These are phyloP conservation scores for Ustilago hordei DNA, from an alignment of 1,284 basidiomycete species.

Conservation along the genomic window DNA sequence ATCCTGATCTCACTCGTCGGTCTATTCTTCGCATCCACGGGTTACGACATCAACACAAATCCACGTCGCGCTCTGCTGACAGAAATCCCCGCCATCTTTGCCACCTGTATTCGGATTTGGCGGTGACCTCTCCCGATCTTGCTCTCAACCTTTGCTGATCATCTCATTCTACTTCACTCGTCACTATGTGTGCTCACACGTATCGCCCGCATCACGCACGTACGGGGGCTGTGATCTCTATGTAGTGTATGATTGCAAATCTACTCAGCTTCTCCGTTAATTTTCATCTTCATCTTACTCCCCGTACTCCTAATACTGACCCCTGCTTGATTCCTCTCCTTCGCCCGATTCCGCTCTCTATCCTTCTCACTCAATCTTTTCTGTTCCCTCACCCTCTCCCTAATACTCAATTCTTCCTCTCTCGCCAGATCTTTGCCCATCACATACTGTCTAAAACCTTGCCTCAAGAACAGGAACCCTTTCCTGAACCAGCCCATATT, in stretches of 20 bases:
- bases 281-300: slow-evolving; percentile 28
- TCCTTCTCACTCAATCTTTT: slow-evolving; percentile 27
- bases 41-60: slow-evolving; percentile 59
- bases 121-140: slow-evolving; percentile 16
- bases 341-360: slow-evolving; percentile 22
- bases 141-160: not conserved
- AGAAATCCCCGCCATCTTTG: not conserved
- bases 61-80: slow-evolving; percentile 13
- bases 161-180: not conserved
- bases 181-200: not conserved
- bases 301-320: slow-evolving; percentile 32
- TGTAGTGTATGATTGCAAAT: not conserved
- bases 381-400: slow-evolving; percentile 22
- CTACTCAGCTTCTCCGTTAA: not conserved
- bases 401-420: slow-evolving; percentile 26
- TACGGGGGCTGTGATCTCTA: not conserved
- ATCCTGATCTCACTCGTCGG: slow-evolving; percentile 87
- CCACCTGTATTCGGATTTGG: slow-evolving; percentile 23
- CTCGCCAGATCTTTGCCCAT: slow-evolving; percentile 32
- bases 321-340: slow-evolving; percentile 27
- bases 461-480: slow-evolving; percentile 37
- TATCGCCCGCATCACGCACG: too few species aligned
- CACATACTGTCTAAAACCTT: slow-evolving; percentile 41
- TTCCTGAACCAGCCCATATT: slow-evolving; percentile 52
- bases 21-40: slow-evolving; percentile 89